phyloP scores from a whole-genome alignment of 129 eudicot species.

The Escallonia rubra region DNA sequence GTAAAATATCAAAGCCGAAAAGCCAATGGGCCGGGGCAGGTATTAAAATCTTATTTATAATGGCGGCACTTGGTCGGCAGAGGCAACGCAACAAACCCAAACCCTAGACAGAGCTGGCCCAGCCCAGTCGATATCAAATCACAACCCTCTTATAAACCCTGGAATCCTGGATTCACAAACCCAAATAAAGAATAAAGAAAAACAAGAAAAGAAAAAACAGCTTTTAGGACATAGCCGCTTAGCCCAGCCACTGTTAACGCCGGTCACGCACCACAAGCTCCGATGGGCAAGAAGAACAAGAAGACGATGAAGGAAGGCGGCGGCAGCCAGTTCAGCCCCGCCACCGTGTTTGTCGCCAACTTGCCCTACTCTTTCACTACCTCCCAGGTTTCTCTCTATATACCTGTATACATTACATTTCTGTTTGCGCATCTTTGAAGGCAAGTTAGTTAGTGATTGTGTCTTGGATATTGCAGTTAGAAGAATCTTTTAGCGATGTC shows the following conservation, averaged over 20 bases:
- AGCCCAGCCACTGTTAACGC: slow-evolving; percentile 32
- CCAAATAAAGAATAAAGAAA: not conserved
- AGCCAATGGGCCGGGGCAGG: not conserved
- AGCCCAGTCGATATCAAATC: not conserved
- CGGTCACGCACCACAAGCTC: not conserved
- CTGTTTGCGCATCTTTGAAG: no score
- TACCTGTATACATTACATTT: no score
- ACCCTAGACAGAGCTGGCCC: no score
- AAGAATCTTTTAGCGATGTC: slow-evolving; percentile 85
- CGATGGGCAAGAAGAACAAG: slow-evolving; percentile 46
- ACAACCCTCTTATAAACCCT: slow-evolving; percentile 17
- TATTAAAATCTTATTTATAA: slow-evolving; percentile 1
- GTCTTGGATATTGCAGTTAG: slow-evolving; percentile 33
- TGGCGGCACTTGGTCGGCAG: not conserved
- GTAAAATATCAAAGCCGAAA: not conserved
- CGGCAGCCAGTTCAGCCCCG: slow-evolving; percentile 54
- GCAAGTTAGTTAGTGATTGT: no score
- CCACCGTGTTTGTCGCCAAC: slow-evolving; percentile 73
- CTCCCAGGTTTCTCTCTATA: slow-evolving; percentile 35
- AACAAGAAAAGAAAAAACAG: no score
- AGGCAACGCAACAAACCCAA: no score
- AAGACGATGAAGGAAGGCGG: slow-evolving; percentile 38
- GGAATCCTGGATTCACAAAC: slow-evolving; percentile 15
- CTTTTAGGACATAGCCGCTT: no score
- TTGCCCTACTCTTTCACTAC: slow-evolving; percentile 74